Evolutionary conservation across 2,329 filamentous ascomycete genomes (phyloP).

Genomic region (Diaporthe vexans): DNA sequence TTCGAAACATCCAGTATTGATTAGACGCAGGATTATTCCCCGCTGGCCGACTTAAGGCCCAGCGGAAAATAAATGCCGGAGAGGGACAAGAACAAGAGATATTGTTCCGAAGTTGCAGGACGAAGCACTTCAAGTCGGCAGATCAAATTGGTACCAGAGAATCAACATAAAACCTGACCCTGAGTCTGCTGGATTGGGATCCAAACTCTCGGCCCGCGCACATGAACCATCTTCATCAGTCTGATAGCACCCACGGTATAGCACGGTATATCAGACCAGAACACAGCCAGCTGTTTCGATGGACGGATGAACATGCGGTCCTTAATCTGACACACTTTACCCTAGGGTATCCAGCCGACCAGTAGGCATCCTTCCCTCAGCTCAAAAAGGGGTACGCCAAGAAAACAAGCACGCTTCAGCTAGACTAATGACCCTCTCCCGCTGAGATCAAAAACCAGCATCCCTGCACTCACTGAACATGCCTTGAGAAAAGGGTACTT

Average conservation of each 20-base stretch:
- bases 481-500: not conserved
- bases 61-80: constrained; percentile 2
- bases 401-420: constrained; percentile 3
- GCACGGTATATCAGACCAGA: not conserved
- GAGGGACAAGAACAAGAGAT: not conserved
- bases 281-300: not conserved
- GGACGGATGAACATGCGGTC: constrained; percentile 10
- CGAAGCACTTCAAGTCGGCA: not conserved
- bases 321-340: constrained; percentile 9
- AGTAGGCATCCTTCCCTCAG: not conserved
- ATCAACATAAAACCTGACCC: constrained; percentile 1
- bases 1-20: constrained; percentile 1
- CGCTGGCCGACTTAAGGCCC: too few species aligned
- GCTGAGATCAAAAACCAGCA: not conserved
- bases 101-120: constrained; percentile 8
- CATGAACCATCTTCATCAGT: not conserved
- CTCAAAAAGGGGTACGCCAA: constrained; percentile 1
- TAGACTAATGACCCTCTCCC: constrained; percentile 7
- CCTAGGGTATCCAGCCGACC: not conserved
- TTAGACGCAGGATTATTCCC: not conserved
- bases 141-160: not conserved
- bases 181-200: not conserved
- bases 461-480: not conserved
- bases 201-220: not conserved
- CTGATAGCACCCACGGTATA: not conserved